phyloP scores from a whole-genome alignment of 345 rosid genomes.

The Ailanthus altissimus region DNA sequence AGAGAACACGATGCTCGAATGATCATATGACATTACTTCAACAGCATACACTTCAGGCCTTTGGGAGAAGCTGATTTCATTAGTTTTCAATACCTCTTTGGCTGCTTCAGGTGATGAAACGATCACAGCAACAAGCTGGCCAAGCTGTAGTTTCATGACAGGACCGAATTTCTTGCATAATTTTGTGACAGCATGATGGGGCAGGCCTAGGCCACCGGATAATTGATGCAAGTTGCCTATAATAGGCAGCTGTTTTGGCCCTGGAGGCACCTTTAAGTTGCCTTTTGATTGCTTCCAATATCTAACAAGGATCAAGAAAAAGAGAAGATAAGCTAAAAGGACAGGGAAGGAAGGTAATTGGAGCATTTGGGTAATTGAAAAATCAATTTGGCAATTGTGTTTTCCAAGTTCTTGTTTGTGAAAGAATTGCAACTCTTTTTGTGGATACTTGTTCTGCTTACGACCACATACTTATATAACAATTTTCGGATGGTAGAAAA shows the following conservation, averaged over 20 bases:
- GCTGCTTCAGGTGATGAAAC: conserved; percentile 21
- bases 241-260: conserved; percentile 29
- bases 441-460: too few relatives aligned
- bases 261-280: conserved; percentile 7
- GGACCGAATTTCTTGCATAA: conserved; percentile 22
- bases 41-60: conserved; percentile 18
- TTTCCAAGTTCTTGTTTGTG: too few relatives aligned
- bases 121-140: conserved; percentile 8
- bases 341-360: conserved; percentile 7
- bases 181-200: conserved; percentile 12
- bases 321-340: background rate
- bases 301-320: conserved; percentile 3
- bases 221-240: conserved; percentile 31
- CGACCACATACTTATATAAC: too few relatives aligned
- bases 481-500: too few relatives aligned
- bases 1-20: conserved; percentile 14
- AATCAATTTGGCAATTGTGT: too few relatives aligned
- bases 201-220: conserved; percentile 3
- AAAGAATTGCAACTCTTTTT: too few relatives aligned
- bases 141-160: conserved; percentile 21
- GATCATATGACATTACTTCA: conserved; percentile 9
- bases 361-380: background rate
- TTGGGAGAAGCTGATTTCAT: conserved; percentile 6
- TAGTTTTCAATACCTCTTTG: conserved; percentile 15
- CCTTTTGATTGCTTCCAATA: conserved; percentile 4